phyloP scores from a whole-genome alignment of 139 green algal genomes.

The Chlorella sp. region DNA sequence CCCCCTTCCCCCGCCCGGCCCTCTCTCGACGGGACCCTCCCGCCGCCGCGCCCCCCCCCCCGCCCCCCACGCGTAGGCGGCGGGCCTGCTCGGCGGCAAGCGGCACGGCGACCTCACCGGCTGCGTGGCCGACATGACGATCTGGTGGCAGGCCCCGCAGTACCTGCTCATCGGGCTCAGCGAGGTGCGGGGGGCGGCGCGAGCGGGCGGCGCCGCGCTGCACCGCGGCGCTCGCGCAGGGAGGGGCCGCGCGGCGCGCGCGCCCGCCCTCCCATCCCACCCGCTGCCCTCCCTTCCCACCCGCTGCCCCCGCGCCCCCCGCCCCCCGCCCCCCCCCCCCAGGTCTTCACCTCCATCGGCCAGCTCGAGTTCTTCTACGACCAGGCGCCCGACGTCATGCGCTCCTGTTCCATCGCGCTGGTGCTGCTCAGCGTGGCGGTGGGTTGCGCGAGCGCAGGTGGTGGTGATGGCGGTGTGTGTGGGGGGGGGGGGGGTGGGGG shows the following conservation, averaged over 20 bases:
- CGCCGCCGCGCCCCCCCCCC: too few relatives aligned
- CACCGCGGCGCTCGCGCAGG: not conserved
- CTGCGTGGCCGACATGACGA: constrained; percentile 39
- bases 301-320: not conserved
- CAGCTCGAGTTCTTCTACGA: constrained; percentile 98
- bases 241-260: not conserved
- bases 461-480: too few relatives aligned
- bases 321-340: not conserved
- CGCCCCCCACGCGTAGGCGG: too few relatives aligned
- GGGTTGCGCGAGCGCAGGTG: too few relatives aligned
- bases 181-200: constrained; percentile 58
- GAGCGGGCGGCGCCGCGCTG: not conserved
- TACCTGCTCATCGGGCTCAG: constrained; percentile 84
- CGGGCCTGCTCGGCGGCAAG: too few relatives aligned
- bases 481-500: too few relatives aligned
- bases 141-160: constrained; percentile 79
- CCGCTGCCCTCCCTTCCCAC: not conserved
- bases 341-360: constrained; percentile 84
- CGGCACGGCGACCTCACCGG: too few relatives aligned
- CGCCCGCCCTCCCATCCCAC: not conserved
- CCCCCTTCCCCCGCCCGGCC: too few relatives aligned
- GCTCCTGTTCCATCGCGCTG: constrained; percentile 87
- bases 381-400: constrained; percentile 92
- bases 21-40: too few relatives aligned
- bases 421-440: constrained; percentile 79